Evolutionary conservation across 148 eudicot genomes (phyloP), one percentile per base, ranked within the genome.

Genomic region (Dianthus caryophyllus): DNA sequence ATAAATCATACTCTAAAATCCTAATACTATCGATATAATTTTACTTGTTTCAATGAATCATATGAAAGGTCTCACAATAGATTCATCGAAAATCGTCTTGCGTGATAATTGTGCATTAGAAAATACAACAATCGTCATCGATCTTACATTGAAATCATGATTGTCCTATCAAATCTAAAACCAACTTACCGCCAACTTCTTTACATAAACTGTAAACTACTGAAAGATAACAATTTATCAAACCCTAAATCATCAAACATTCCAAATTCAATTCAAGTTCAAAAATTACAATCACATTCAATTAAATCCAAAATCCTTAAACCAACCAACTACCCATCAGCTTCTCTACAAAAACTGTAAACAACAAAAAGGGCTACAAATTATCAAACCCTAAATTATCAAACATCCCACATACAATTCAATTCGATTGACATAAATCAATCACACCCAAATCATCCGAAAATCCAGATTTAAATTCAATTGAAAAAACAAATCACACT

Each of bases 211-310:
- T 9, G 46, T 12, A 44, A 33, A 33, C 38, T 26, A 15, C 39
- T n/a, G n/a, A 56, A 56, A 56, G 15, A 10, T 0, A 27, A 1
- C 15, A 26, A 27, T 29, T 27, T 0, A 30, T 56, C 61, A 56
- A 56, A 56, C 27, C 33, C 27, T n/a, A 56, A 26, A 55, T 55
- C 17, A 55, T 24, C 17, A 25, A 56, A 16, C 18, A 15, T 30
- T 14, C 61, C 36, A 61, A 61, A 61, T 39, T 39, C 47, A 61
- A 61, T 2, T 21, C 6, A 29, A 61, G 36, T 60, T 38, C 15
- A 61, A 61, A 20, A 29, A 29, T 18, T 18, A 51, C 1, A 51
- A 6, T 33, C 38, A 33, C 38, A 7, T 0, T 16, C 48, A n/a
- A 12, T 6, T 11, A 21, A 58, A 51, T 20, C 39, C 38, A 33